Evolutionary conservation across 345 rosid species (phyloP).

Genomic region (Murraya koenigii): DNA sequence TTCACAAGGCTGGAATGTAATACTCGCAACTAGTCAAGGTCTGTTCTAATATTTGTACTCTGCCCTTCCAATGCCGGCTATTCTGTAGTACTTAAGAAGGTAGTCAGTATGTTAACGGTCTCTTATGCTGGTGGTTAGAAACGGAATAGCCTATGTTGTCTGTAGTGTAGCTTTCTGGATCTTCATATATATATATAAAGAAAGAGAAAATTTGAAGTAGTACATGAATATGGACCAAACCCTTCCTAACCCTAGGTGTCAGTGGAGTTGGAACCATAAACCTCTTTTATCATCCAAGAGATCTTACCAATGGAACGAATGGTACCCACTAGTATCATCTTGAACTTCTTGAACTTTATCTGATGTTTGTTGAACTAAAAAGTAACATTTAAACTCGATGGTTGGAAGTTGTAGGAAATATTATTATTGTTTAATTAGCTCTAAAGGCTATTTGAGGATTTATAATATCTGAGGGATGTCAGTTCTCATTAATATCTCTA

Average conservation of each 20-base stretch:
- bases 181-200: not conserved
- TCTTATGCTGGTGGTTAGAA: not conserved
- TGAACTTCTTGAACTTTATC: not conserved
- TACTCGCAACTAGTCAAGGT: conserved; percentile 2
- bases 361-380: not conserved
- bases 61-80: not conserved
- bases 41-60: not conserved
- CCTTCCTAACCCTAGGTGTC: not conserved
- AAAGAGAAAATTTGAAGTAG: too few species aligned
- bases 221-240: not conserved
- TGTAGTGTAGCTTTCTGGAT: not conserved
- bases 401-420: not conserved
- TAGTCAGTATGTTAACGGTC: not conserved
- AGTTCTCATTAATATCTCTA: not conserved
- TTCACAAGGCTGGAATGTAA: not conserved
- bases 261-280: not conserved
- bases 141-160: not conserved
- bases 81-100: not conserved
- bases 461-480: not conserved
- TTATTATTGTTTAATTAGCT: not conserved
- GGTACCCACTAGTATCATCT: not conserved
- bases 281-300: not conserved
- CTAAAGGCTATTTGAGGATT: not conserved
- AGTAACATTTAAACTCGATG: not conserved
- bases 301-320: not conserved